These are phyloP conservation scores for Plantago elongata DNA, from an alignment of 257 asterid genomes.

Conservation along the genomic window DNA sequence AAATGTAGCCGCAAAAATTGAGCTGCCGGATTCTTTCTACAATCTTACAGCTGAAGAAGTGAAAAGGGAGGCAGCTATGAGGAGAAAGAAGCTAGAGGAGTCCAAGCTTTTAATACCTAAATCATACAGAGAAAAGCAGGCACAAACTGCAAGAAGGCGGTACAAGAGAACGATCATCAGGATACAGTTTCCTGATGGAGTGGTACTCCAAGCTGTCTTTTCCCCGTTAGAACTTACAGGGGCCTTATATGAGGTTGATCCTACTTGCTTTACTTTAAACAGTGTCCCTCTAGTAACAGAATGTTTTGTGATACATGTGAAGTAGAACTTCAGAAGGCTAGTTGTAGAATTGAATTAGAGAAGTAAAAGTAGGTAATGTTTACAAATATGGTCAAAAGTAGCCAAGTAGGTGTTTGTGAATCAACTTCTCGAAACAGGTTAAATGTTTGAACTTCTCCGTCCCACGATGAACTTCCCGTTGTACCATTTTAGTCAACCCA, in stretches of 20 bases:
- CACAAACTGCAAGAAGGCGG: constrained; percentile 68
- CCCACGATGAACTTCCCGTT: too few relatives aligned
- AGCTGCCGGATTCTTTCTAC: constrained; percentile 80
- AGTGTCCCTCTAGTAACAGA: too few relatives aligned
- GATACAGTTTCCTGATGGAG: constrained; percentile 88
- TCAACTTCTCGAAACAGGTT: too few relatives aligned
- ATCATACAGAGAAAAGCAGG: constrained; percentile 85
- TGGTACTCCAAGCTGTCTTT: constrained; percentile 85
- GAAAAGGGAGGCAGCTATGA: constrained; percentile 71
- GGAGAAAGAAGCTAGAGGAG: constrained; percentile 74
- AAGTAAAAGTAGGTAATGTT: too few relatives aligned
- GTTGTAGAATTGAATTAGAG: too few relatives aligned
- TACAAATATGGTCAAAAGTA: too few relatives aligned
- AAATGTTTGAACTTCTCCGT: too few relatives aligned
- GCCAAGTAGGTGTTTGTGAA: too few relatives aligned
- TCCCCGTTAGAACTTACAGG: constrained; percentile 67
- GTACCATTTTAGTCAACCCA: too few relatives aligned
- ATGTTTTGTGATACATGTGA: too few relatives aligned
- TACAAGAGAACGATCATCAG: constrained; percentile 66
- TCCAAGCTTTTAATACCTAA: constrained; percentile 87
- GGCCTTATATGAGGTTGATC: constrained; percentile 75
- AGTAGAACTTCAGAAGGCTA: too few relatives aligned
- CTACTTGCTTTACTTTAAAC: constrained; percentile 1
- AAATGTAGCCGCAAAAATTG: constrained; percentile 73
- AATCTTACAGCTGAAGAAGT: constrained; percentile 65